phyloP scores from a whole-genome alignment of 2,329 filamentous ascomycete genomes.

The Botrytis hyacinthi region DNA sequence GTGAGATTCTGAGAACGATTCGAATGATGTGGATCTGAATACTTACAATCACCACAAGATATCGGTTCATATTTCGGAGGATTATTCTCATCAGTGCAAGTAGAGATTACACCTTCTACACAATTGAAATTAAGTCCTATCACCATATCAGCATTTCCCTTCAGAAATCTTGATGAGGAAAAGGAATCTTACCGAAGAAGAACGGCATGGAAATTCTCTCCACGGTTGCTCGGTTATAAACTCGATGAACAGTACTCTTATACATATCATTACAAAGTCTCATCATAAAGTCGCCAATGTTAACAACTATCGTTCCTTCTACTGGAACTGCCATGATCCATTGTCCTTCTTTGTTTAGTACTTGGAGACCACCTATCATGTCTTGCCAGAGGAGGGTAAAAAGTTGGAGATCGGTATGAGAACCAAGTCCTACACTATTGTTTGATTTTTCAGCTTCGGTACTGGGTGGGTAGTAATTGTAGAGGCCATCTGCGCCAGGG shows the following conservation, averaged over 20 bases:
- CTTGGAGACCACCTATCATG: conserved; percentile 44
- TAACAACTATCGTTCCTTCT: conserved; percentile 50
- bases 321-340: conserved; percentile 47
- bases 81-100: conserved; percentile 46
- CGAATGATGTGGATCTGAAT: not conserved
- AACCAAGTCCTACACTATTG: conserved; percentile 44
- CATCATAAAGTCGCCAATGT: conserved; percentile 54
- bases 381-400: conserved; percentile 52
- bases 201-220: conserved; percentile 55
- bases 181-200: conserved; percentile 47
- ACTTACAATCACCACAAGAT: conserved; percentile 48
- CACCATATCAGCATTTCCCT: conserved; percentile 16
- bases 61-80: conserved; percentile 52
- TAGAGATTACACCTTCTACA: conserved; percentile 48
- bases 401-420: conserved; percentile 49
- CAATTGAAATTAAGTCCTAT: conserved; percentile 51
- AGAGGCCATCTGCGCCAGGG: conserved; percentile 47
- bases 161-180: not conserved
- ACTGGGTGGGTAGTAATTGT: conserved; percentile 47
- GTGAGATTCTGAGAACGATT: not conserved
- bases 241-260: conserved; percentile 51
- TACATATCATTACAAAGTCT: conserved; percentile 51
- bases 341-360: conserved; percentile 44
- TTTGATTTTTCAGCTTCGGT: conserved; percentile 36
- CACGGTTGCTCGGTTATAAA: conserved; percentile 44